Base-by-base conservation (phyloP, 345 rosid genomes). In the Microthlaspi erraticum region DNA sequence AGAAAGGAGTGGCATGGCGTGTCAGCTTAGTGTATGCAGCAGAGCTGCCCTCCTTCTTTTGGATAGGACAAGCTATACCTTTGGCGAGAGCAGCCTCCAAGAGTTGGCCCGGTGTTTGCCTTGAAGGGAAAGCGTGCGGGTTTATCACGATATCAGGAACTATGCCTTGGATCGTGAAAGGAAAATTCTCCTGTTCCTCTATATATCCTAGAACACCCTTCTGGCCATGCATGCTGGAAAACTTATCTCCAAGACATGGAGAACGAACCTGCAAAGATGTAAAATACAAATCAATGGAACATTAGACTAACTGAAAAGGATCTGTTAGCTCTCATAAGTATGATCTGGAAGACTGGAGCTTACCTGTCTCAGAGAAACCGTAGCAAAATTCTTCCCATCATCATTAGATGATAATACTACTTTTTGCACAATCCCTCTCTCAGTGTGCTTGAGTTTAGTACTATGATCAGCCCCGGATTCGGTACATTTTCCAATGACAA, bases 191-290 rank as follows among this genome's bases (percentile, higher is more conserved):
- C 33, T 88, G 96, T 9, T 91, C 77, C 83, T 87, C 97, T 60
- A 93, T 33, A 70, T 80, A 88, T 41, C 97, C 98, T 18, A 93
- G 81, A 31, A 93, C 98, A 73, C 97, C 98, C 80, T 93, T 93
- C 59, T 91, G 96, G 59, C 98, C 97, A 70, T 91, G 98, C 97
- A 93, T 90, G 79, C 98, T 90, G 1, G 94, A 92, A 66, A 93
- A 90, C 72, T 91, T 93, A 79, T 93, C 97, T 50, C 98, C 98
- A 16, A 87, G 92, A 76, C 87, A 78, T 0, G 98, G 96, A 32
- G 88, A 74, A 23, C 97, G 91, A 65, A 93, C 87, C 96, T 93
- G 62, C 33, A 39, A 39, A 45, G 26, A 58, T 46, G 41, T 45
- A 37, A 50, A 36, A 56, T 19, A 33, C 52, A 72, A 33, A 66